Conservation (phyloP, 2,329 filamentous ascomycete species). For the Nothophoma quercina region DNA sequence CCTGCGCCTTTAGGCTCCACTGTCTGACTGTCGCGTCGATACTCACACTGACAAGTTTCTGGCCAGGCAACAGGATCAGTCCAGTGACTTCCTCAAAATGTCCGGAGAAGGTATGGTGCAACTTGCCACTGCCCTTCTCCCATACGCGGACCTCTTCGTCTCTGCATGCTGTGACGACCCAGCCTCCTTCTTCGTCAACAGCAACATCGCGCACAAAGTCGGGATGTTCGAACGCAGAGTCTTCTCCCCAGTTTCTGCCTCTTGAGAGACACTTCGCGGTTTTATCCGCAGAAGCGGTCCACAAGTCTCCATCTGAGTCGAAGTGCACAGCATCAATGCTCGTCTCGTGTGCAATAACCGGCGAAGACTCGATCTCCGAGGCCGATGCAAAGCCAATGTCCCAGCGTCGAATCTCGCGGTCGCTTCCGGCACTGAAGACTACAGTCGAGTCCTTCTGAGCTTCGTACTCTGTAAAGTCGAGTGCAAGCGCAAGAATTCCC, state of each 20-base stretch:
- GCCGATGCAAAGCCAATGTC: conserved; percentile 54
- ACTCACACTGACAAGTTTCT: conserved; percentile 76
- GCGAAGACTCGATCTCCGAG: conserved; percentile 50
- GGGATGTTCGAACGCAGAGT: conserved; percentile 79
- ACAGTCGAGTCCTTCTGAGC: conserved; percentile 52
- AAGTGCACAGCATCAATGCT: conserved; percentile 85
- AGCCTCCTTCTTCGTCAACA: conserved; percentile 71
- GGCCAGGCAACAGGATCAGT: conserved; percentile 67
- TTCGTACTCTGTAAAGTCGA: conserved; percentile 67
- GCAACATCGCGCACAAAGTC: conserved; percentile 89
- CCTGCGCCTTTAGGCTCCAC: conserved; percentile 75
- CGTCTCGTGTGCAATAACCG: conserved; percentile 84
- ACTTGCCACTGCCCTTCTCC: conserved; percentile 75
- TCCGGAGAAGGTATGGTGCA: conserved; percentile 77
- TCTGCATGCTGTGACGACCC: conserved; percentile 86
- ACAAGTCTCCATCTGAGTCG: conserved; percentile 76
- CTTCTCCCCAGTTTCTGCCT: conserved; percentile 71
- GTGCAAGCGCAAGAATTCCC: conserved; percentile 77
- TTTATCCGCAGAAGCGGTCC: conserved; percentile 93
- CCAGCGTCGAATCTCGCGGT: conserved; percentile 76
- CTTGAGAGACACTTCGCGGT: conserved; percentile 81
- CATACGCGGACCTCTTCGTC: conserved; percentile 93
- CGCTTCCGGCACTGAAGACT: conserved; percentile 76
- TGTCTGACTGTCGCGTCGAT: conserved; percentile 88
- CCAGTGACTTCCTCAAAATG: conserved; percentile 95